A percentile compares a stretch with the other conserved stretches of the same genome.
phyloP scores from a whole-genome alignment of 1,139 yeast genomes.

The Debaryomyces udenii region DNA sequence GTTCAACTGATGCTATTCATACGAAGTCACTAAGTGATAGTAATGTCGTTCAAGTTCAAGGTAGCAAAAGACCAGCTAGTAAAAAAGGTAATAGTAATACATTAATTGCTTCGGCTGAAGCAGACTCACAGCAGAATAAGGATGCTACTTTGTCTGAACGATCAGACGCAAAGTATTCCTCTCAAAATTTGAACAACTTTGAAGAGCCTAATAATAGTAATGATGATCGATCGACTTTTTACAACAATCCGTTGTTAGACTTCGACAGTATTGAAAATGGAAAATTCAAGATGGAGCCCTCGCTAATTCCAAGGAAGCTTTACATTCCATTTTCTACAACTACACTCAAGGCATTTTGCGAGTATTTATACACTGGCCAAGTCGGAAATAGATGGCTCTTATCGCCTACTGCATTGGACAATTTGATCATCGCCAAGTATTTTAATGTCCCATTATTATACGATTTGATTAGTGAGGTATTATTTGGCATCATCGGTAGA shows the following conservation, averaged over 20 bases:
- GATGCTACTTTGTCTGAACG: constrained; percentile 17
- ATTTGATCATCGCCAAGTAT: constrained; percentile 61
- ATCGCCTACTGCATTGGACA: constrained; percentile 67
- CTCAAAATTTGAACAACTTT: not conserved
- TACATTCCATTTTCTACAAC: constrained; percentile 67
- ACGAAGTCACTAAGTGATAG: constrained; percentile 1
- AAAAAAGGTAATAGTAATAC: constrained; percentile 12
- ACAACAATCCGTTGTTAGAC: constrained; percentile 36
- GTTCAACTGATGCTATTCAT: constrained; percentile 12
- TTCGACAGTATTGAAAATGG: constrained; percentile 41
- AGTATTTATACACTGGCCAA: constrained; percentile 77
- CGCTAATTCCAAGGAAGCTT: constrained; percentile 65
- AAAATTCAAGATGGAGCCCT: constrained; percentile 53
- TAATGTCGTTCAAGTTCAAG: not conserved
- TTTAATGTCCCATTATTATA: constrained; percentile 69
- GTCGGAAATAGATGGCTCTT: constrained; percentile 73
- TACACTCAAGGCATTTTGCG: constrained; percentile 67
- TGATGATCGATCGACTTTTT: constrained; percentile 11
- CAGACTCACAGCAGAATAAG: constrained; percentile 12
- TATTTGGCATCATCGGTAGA: constrained; percentile 68
- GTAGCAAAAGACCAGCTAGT: constrained; percentile 9
- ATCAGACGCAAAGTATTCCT: constrained; percentile 12
- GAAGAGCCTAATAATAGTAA: not conserved
- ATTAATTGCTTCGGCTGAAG: constrained; percentile 14
- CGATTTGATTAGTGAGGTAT: constrained; percentile 66